Evolutionary conservation across 352 stramenopile genomes (phyloP).

Genomic region (Stramenopiles sp.): DNA sequence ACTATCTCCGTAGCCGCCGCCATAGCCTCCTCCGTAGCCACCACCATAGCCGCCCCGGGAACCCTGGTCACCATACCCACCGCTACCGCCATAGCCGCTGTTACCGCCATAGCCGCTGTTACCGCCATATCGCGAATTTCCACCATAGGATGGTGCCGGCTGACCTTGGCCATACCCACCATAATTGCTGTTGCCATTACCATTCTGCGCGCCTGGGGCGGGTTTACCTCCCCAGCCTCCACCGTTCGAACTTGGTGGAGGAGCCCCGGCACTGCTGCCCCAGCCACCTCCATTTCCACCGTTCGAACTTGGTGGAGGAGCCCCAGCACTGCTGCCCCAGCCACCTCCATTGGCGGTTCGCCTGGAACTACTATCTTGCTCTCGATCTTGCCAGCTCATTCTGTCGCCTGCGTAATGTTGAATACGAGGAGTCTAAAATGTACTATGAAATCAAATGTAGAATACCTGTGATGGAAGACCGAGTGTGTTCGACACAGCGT

Average conservation of each 20-base stretch:
- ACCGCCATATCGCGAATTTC: too few relatives aligned
- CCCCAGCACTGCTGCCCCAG: not conserved
- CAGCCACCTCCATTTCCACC: not conserved
- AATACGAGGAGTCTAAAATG: too few relatives aligned
- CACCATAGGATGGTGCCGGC: too few relatives aligned
- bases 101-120: too few relatives aligned
- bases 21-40: not conserved
- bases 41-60: not conserved
- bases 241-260: not conserved
- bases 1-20: not conserved
- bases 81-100: not conserved
- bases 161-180: too few relatives aligned
- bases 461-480: too few relatives aligned
- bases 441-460: too few relatives aligned
- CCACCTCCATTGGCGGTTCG: not conserved
- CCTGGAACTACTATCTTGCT: not conserved
- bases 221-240: not conserved
- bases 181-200: not conserved
- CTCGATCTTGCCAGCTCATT: not conserved
- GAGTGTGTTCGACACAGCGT: too few relatives aligned
- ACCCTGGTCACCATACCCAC: not conserved
- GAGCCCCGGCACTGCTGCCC: not conserved
- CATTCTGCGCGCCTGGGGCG: too few relatives aligned
- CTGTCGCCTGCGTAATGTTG: too few relatives aligned
- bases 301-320: not conserved